Conservation (phyloP, 441 rosid species). For the Aquilaria agallochum region DNA sequence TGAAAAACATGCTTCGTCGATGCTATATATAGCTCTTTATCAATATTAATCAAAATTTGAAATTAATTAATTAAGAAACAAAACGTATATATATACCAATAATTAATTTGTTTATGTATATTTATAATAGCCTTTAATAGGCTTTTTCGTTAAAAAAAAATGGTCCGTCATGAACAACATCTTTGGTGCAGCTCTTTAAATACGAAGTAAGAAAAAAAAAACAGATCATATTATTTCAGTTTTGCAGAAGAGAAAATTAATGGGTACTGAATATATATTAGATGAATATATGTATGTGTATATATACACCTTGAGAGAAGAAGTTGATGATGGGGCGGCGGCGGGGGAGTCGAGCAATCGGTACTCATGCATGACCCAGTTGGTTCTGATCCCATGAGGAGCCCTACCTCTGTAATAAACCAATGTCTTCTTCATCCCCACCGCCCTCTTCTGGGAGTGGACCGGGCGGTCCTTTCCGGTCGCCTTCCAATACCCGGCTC, state of each 20-base stretch:
- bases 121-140: too few species aligned
- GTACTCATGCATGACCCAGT: slow-evolving; percentile 82
- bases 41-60: too few species aligned
- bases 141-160: too few species aligned
- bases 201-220: background rate
- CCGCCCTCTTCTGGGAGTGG: slow-evolving; percentile 30
- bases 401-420: slow-evolving; percentile 73
- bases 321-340: slow-evolving; percentile 24
- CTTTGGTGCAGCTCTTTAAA: too few species aligned
- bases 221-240: background rate
- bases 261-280: background rate
- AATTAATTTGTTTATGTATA: too few species aligned
- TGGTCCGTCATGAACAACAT: too few species aligned
- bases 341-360: slow-evolving; percentile 34
- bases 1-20: too few species aligned
- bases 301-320: slow-evolving; percentile 27
- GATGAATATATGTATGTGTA: background rate
- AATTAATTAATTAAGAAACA: too few species aligned
- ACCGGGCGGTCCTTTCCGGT: slow-evolving; percentile 68
- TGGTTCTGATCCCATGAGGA: slow-evolving; percentile 61
- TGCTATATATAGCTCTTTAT: too few species aligned
- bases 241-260: background rate
- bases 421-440: slow-evolving; percentile 71
- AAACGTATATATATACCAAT: too few species aligned
- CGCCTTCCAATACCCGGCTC: slow-evolving; percentile 80